A percentile compares a stretch with the other conserved stretches of the same genome.
phyloP scores from a whole-genome alignment of 805 yeast species.

The Zygosaccharomyces bisporus region DNA sequence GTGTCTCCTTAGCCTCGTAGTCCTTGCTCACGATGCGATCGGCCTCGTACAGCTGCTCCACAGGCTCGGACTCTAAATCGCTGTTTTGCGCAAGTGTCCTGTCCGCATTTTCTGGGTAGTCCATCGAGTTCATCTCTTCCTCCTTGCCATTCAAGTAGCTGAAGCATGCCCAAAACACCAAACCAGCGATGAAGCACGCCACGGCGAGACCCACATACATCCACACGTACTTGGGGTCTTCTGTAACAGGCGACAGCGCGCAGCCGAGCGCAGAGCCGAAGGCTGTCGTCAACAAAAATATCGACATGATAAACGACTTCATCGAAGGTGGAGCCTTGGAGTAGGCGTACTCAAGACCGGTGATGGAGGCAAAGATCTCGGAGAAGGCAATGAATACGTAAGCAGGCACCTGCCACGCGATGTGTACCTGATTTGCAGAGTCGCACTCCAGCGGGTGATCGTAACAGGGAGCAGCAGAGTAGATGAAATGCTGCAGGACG shows the following conservation, averaged over 20 bases:
- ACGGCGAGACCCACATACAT: slow-evolving; percentile 60
- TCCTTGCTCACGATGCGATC: background rate
- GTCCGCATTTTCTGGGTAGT: slow-evolving; percentile 28
- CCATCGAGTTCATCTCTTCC: slow-evolving; percentile 55
- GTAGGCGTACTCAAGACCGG: slow-evolving; percentile 82
- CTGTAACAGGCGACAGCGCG: slow-evolving; percentile 63
- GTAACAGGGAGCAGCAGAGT: slow-evolving; percentile 70
- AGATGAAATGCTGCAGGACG: slow-evolving; percentile 66
- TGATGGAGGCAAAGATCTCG: slow-evolving; percentile 74
- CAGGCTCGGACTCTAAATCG: background rate
- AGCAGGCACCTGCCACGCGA: slow-evolving; percentile 63
- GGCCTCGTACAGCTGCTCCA: background rate
- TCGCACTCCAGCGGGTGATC: slow-evolving; percentile 56
- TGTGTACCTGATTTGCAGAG: slow-evolving; percentile 44
- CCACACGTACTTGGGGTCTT: slow-evolving; percentile 69
- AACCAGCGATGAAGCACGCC: slow-evolving; percentile 57
- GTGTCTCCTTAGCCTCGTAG: background rate
- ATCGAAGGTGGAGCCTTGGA: slow-evolving; percentile 68
- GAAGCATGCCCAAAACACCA: slow-evolving; percentile 59
- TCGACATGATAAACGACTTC: slow-evolving; percentile 45
- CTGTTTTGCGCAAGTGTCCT: background rate
- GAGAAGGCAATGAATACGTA: slow-evolving; percentile 69
- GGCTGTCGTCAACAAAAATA: slow-evolving; percentile 69
- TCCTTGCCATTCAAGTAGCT: slow-evolving; percentile 51
- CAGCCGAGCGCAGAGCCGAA: slow-evolving; percentile 73